These are phyloP conservation scores for Boletus pseudopeckii DNA, from an alignment of 768 basidiomycete genomes.

Conservation along the genomic window DNA sequence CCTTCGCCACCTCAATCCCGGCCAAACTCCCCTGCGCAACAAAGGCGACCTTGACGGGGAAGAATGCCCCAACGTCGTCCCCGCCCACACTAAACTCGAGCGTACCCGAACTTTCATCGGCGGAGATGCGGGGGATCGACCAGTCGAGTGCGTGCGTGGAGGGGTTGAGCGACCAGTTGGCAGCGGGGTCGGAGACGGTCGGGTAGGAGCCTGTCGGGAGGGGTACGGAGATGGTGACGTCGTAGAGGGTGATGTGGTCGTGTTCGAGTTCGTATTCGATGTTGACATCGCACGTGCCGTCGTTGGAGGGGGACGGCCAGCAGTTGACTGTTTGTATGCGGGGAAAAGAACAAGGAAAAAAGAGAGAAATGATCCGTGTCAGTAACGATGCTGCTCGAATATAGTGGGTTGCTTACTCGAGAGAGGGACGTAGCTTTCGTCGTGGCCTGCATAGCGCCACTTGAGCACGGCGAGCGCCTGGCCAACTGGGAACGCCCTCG, in stretches of 20 bases:
- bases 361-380: not conserved
- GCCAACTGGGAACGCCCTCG: slow-evolving; percentile 81
- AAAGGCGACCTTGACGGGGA: slow-evolving; percentile 87
- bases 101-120: slow-evolving; percentile 70
- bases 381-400: not conserved
- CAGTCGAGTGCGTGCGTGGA: slow-evolving; percentile 81
- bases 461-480: slow-evolving; percentile 85
- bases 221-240: slow-evolving; percentile 87
- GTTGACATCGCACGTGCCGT: slow-evolving; percentile 91
- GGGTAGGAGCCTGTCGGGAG: slow-evolving; percentile 88
- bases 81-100: slow-evolving; percentile 88
- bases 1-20: slow-evolving; percentile 62
- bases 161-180: slow-evolving; percentile 79
- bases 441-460: slow-evolving; percentile 88
- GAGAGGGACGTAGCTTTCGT: slow-evolving; percentile 88
- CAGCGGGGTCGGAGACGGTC: slow-evolving; percentile 63
- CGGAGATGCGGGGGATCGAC: slow-evolving; percentile 68
- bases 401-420: slow-evolving; percentile 60
- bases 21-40: slow-evolving; percentile 77
- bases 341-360: not conserved
- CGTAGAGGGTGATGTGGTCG: slow-evolving; percentile 71
- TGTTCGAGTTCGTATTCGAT: slow-evolving; percentile 98
- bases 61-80: slow-evolving; percentile 80
- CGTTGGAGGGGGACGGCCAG: slow-evolving; percentile 92
- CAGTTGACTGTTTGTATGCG: slow-evolving; percentile 70